Percentiles rank a stretch among this genome's conserved stretches.
phyloP scores from a whole-genome alignment of 495 filamentous ascomycete genomes.

The Bombardia bombarda region DNA sequence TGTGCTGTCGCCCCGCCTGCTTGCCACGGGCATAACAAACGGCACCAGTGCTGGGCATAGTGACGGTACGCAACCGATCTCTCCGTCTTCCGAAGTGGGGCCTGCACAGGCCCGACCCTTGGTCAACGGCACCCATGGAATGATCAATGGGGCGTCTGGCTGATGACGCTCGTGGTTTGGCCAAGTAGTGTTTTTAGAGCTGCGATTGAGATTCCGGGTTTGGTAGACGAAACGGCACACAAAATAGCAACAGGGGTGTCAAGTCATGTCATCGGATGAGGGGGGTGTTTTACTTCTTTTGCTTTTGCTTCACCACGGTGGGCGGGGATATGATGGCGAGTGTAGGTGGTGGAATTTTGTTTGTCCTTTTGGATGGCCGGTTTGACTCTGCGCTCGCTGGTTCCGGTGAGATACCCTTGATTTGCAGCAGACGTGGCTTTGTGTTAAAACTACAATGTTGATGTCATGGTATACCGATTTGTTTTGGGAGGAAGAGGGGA shows the following conservation, averaged over 20 bases:
- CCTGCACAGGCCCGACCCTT: conserved; percentile 19
- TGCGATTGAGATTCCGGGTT: too few species aligned
- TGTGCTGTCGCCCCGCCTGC: conserved; percentile 8
- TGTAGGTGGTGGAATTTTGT: too few species aligned
- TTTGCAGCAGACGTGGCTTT: conserved; percentile 6
- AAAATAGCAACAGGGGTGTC: too few species aligned
- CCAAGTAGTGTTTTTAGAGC: background rate
- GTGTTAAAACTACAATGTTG: conserved; percentile 5
- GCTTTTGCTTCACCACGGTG: too few species aligned
- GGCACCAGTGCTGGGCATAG: conserved; percentile 2
- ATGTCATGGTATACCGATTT: conserved; percentile 5
- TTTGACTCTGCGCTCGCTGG: conserved; percentile 1
- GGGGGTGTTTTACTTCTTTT: too few species aligned
- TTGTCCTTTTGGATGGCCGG: conserved; percentile 4
- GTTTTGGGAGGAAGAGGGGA: background rate
- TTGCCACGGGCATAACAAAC: conserved; percentile 7
- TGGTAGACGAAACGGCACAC: too few species aligned
- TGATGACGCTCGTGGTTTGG: background rate
- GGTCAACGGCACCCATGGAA: conserved; percentile 20
- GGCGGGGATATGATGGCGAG: too few species aligned
- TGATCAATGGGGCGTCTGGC: conserved; percentile 5
- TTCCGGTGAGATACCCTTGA: conserved; percentile 15
- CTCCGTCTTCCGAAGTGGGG: conserved; percentile 23
- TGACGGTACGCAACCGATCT: conserved; percentile 18
- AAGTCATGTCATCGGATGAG: too few species aligned